phyloP scores from a whole-genome alignment of 495 filamentous ascomycete genomes.

The Aspergillus carlsbadensis region DNA sequence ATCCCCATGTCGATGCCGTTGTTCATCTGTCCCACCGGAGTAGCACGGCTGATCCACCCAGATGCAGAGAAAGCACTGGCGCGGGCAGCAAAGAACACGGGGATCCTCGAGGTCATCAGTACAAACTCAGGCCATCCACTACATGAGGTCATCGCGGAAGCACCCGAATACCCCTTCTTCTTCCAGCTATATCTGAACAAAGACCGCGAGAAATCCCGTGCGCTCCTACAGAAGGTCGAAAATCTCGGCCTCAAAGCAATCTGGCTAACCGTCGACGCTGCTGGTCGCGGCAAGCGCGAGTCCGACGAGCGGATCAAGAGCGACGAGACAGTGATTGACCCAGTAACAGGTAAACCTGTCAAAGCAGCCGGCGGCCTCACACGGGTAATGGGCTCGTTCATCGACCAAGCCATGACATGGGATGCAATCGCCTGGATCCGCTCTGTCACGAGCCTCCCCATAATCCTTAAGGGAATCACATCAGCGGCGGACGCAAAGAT shows the following conservation, averaged over 20 bases:
- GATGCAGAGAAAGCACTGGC: slow-evolving; percentile 6
- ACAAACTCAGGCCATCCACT: slow-evolving; percentile 6
- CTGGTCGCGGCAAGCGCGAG: slow-evolving; percentile 82
- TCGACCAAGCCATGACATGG: slow-evolving; percentile 75
- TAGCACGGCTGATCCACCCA: background rate
- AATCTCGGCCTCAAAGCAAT: slow-evolving; percentile 52
- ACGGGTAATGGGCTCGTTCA: slow-evolving; percentile 59
- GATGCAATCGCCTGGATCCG: slow-evolving; percentile 69
- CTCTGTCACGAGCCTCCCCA: slow-evolving; percentile 57
- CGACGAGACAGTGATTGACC: slow-evolving; percentile 21
- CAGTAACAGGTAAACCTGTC: slow-evolving; percentile 43
- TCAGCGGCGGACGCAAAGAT: slow-evolving; percentile 55
- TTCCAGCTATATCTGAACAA: slow-evolving; percentile 77
- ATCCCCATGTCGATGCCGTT: slow-evolving; percentile 1
- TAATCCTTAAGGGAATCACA: slow-evolving; percentile 68
- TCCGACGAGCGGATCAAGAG: slow-evolving; percentile 67
- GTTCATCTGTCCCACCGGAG: slow-evolving; percentile 7
- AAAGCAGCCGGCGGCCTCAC: slow-evolving; percentile 59
- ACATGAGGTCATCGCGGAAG: background rate
- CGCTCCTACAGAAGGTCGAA: slow-evolving; percentile 42
- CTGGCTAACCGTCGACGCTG: slow-evolving; percentile 79
- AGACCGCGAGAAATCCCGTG: slow-evolving; percentile 55
- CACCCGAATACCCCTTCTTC: slow-evolving; percentile 44
- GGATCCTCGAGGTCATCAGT: slow-evolving; percentile 4
- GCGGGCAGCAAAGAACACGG: background rate